These are phyloP conservation scores for Lenwebbia sp. DNA, from an alignment of 345 rosid genomes.

Conservation along the genomic window DNA sequence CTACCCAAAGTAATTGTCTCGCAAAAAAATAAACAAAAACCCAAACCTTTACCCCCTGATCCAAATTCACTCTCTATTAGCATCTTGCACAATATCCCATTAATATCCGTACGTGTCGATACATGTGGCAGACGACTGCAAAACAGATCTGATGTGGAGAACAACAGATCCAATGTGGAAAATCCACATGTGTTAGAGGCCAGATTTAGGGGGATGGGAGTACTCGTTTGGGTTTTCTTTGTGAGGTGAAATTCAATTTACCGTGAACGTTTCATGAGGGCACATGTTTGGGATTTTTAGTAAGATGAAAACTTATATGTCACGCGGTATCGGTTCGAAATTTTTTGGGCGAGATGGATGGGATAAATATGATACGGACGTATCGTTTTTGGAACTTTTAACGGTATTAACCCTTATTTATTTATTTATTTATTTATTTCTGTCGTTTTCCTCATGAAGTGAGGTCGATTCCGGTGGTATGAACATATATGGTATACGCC, in stretches of 20 bases:
- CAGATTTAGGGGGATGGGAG: neutral
- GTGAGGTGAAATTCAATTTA: neutral
- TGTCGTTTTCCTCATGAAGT: neutral
- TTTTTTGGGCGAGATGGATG: neutral
- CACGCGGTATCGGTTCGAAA: fast-evolving
- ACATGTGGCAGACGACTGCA: neutral
- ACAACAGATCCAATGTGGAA: neutral
- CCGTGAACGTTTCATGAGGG: neutral
- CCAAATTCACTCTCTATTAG: neutral
- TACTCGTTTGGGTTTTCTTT: neutral
- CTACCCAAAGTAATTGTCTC: neutral
- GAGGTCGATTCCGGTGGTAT: neutral
- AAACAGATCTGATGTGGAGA: no score
- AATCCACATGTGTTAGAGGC: neutral
- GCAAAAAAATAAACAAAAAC: neutral
- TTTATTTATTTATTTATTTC: neutral
- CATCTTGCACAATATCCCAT: neutral
- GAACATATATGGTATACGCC: neutral
- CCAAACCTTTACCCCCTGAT: fast-evolving
- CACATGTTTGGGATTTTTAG: neutral
- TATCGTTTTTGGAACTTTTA: neutral
- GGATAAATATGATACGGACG: neutral
- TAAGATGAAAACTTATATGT: neutral
- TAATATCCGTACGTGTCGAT: neutral
- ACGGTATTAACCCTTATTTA: neutral